Evolutionary conservation across 345 rosid species (phyloP), one percentile per base, ranked within the genome.

Genomic region (rapeseed (Brassica napus)): DNA sequence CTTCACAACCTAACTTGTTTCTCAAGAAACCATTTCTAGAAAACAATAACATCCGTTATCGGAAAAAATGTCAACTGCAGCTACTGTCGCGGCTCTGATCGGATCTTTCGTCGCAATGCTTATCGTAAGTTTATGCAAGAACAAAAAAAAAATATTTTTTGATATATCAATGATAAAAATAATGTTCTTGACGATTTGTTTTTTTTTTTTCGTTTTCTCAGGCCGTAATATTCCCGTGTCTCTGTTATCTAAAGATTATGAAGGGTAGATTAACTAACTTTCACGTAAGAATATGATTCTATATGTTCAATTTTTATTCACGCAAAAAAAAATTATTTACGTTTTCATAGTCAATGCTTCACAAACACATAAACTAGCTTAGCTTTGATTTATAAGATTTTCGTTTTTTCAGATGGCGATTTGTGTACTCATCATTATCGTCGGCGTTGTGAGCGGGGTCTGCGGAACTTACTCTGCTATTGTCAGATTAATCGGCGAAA

Each of bases 61-160:
- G 62, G 26, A 62, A 69, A 2, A 44, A 23, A 15, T 14, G 6
- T 64, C 26, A 15, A n/a, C 10, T 77, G 79, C 88, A 91, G 98
- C 89, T 69, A 83, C 79, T 69, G 76, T 90, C 65, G 90, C 85
- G 90, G 91, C 94, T 49, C 67, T 90, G 14, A 77, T 84, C 4
- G 97, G 97, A 83, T 94, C 96, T 28, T 86, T 87, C 68, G 82
- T 92, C 3, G 85, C 96, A 64, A 86, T 90, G 92, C 73, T 90
- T 68, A 68, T 83, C 60, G 95, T 94, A 86, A 84, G 94, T 85
- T 49, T 52, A 14, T 62, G 15, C 54, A 12, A 44, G 54, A 59
- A 59, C 5, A 10, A 59, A 64, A 5, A 32, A 44, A 8, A 14
- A 57, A 37, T 0, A 18, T 35, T 47, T 35, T 47, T 23, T 34